These are phyloP conservation scores for Daldinia eschscholtzii DNA, from an alignment of 2,329 filamentous ascomycete genomes.

Conservation along the genomic window DNA sequence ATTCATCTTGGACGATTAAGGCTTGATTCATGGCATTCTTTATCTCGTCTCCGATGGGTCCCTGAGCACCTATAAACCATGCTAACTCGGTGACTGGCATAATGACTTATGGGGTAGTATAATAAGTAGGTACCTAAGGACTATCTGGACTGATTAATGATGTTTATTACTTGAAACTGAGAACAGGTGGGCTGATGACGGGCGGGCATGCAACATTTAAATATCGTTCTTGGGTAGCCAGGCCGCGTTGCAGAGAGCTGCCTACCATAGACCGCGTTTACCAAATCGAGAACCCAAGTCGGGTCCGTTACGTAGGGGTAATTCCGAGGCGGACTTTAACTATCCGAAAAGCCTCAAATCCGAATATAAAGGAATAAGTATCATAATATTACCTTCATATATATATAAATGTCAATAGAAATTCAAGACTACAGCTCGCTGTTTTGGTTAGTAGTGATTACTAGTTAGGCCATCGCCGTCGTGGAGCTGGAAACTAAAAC, in stretches of 20 bases:
- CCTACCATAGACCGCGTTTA: not conserved
- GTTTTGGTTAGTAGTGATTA: not conserved
- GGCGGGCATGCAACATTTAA: not conserved
- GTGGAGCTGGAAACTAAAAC: not conserved
- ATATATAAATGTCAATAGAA: not conserved
- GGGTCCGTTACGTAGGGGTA: constrained; percentile 1
- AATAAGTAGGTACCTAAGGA: not conserved
- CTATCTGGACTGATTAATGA: not conserved
- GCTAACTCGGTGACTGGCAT: constrained; percentile 49
- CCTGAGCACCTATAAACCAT: constrained; percentile 46
- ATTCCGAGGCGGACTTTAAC: not conserved
- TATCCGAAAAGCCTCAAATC: not conserved
- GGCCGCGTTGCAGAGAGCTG: constrained; percentile 1
- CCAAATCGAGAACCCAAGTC: not conserved
- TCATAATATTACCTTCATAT: not conserved
- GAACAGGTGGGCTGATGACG: not conserved
- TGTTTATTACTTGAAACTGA: not conserved
- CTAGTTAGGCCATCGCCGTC: no score
- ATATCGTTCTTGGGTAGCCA: not conserved
- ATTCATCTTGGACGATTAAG: constrained; percentile 56
- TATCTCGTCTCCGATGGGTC: constrained; percentile 52
- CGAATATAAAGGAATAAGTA: not conserved
- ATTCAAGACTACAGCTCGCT: not conserved
- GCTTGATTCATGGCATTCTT: constrained; percentile 51
- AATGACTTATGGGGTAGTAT: not conserved